A percentile compares a stretch with the other conserved stretches of the same genome.
phyloP scores from a whole-genome alignment of 2,329 filamentous ascomycete species.

The Ceratocystis diversiconidia region DNA sequence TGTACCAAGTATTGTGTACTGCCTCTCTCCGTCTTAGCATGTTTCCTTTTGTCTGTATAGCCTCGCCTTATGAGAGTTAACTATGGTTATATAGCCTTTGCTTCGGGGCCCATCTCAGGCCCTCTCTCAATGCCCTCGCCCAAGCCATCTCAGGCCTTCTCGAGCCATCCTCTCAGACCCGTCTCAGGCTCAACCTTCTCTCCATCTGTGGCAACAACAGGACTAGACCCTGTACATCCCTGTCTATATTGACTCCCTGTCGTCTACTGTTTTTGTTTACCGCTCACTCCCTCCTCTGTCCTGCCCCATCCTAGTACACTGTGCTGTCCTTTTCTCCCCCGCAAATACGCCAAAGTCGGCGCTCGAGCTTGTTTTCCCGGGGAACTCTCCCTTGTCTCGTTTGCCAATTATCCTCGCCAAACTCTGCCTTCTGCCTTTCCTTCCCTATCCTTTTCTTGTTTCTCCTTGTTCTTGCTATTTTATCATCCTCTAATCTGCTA shows the following conservation, averaged over 20 bases:
- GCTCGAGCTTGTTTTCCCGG: background rate
- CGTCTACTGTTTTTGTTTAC: background rate
- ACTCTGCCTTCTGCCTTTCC: background rate
- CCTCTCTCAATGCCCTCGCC: background rate
- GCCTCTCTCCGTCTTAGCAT: background rate
- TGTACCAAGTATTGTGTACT: background rate
- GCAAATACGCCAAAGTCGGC: conserved; percentile 5
- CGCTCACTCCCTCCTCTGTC: background rate
- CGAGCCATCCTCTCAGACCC: background rate
- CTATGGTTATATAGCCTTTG: background rate
- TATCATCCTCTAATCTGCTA: background rate
- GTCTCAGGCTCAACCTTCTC: background rate
- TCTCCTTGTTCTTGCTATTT: background rate
- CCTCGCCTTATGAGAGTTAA: background rate
- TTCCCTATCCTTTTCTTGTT: background rate
- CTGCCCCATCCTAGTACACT: background rate
- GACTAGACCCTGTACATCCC: background rate
- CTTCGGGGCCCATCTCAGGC: background rate
- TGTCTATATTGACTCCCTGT: background rate
- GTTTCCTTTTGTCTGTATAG: background rate
- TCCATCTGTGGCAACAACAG: background rate
- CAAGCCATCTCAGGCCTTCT: background rate
- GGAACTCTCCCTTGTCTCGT: conserved; percentile 1
- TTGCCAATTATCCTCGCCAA: background rate
- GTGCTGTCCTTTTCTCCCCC: conserved; percentile 8